Percentiles rank a stretch among this genome's conserved stretches.
Evolutionary conservation across 2,329 filamentous ascomycete species (phyloP).

Genomic region (Dissoconium aciculare): DNA sequence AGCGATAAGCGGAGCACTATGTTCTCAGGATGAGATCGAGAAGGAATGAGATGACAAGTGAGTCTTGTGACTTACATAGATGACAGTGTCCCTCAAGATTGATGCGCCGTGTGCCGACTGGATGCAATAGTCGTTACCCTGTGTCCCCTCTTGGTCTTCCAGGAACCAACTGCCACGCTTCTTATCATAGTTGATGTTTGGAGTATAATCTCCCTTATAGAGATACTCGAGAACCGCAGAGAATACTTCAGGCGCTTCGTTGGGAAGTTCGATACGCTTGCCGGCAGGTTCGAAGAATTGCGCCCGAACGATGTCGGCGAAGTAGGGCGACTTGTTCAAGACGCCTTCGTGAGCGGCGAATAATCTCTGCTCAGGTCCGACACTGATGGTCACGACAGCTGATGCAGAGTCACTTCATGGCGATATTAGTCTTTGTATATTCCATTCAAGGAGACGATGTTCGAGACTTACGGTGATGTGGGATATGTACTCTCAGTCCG

Average conservation of each 20-base stretch:
- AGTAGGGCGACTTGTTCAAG: constrained; percentile 64
- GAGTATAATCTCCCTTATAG: constrained; percentile 89
- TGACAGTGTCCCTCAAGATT: constrained; percentile 73
- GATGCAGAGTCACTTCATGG: too few relatives aligned
- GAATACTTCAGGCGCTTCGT: constrained; percentile 82
- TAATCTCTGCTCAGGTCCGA: constrained; percentile 55
- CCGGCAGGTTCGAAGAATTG: constrained; percentile 46
- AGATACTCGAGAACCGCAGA: constrained; percentile 81
- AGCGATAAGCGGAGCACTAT: constrained; percentile 65
- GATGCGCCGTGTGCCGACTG: constrained; percentile 39
- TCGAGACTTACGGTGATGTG: constrained; percentile 22
- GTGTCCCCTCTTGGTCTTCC: constrained; percentile 43
- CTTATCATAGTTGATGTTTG: constrained; percentile 69
- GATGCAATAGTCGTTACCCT: constrained; percentile 55
- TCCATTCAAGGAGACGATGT: too few relatives aligned
- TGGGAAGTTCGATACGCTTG: constrained; percentile 64
- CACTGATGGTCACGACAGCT: constrained; percentile 73
- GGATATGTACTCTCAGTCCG: constrained; percentile 16
- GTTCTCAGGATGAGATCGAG: constrained; percentile 6
- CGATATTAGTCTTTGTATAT: too few relatives aligned
- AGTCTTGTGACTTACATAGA: constrained; percentile 43
- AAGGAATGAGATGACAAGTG: constrained; percentile 1
- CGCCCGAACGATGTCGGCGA: constrained; percentile 47
- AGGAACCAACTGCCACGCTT: constrained; percentile 66
- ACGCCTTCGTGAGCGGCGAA: constrained; percentile 87